Evolutionary conservation across 306 rosid genomes (phyloP), one percentile per base, ranked within the genome.

Genomic region (Pueraria montana): DNA sequence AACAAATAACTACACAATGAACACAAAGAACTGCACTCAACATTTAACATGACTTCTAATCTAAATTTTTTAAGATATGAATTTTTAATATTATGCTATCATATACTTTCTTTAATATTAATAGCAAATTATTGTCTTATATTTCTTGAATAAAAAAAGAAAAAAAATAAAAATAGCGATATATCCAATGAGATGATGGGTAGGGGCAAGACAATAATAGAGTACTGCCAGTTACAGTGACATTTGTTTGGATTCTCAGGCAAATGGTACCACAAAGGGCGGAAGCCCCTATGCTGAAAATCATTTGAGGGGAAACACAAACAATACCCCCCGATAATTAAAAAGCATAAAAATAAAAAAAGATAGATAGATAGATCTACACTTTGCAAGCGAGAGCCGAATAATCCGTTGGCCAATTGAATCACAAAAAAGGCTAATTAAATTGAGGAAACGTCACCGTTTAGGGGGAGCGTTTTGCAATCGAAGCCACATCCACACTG

Each of bases 401-500:
- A 68, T 42, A 78, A 62, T 62, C 12, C 16, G 24, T 11, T 27
- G 26, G 1, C 3, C 17, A 72, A n/a, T 63, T 11, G 58, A 70
- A 84, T 18, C 11, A 68, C 2, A 66, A 0, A 11, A 46, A 20
- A 40, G 6, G 9, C 13, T 1, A n/a, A 68, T 23, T 74, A 85
- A 75, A 75, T 68, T 0, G 79, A 76, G 49, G 87, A 80, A 76
- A 84, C 78, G 11, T 72, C 76, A 84, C 84, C 87, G 40, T 66
- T 73, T 48, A 56, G 13, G 18, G 6, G 27, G 2, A 58, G 40
- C 1, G 2, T 14, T 16, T 36, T 26, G 82, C 87, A 85, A 68
- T 75, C 63, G 24, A 85, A 85, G 2, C 87, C 87, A 20, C 87
- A 85, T 0, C 87, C 87, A 58, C 87, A 85, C 85, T 85, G 87